Conservation (phyloP, 2,329 filamentous ascomycete genomes). For the Intubia oerlemansii region DNA sequence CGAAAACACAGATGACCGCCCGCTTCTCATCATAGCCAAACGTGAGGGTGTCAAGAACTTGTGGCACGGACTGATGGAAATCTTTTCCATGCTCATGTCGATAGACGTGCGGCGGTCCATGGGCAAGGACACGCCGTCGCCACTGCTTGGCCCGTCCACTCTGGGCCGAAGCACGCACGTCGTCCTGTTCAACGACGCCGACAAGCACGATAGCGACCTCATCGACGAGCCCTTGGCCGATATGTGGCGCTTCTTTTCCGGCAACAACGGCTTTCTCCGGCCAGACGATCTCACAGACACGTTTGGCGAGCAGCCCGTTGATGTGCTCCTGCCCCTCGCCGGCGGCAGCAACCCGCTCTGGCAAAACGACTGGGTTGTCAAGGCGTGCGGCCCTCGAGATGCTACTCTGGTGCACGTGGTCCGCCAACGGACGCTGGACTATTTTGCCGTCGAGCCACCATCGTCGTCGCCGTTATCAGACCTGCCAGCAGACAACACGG, state of each 20-base stretch:
- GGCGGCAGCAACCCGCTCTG: conserved; percentile 20
- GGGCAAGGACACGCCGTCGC: too few species aligned
- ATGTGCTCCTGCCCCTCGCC: conserved; percentile 18
- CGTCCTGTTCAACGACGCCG: conserved; percentile 14
- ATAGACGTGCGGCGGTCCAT: conserved; percentile 8
- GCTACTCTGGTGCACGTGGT: too few species aligned
- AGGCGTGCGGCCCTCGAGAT: too few species aligned
- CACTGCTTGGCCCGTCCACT: too few species aligned
- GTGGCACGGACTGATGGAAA: conserved; percentile 9
- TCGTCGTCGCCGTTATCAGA: neutral
- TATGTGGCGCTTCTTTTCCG: conserved; percentile 16
- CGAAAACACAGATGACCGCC: neutral
- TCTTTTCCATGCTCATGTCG: conserved; percentile 6
- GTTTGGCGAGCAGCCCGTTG: conserved; percentile 4
- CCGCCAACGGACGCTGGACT: too few species aligned
- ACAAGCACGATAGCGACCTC: too few species aligned
- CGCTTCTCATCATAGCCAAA: conserved; percentile 7
- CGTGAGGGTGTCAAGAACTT: conserved; percentile 6
- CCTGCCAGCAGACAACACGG: conserved; percentile 2
- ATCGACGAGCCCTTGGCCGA: conserved; percentile 15
- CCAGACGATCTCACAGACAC: too few species aligned
- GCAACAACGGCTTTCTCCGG: conserved; percentile 11
- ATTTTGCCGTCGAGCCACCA: too few species aligned
- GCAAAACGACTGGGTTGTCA: conserved; percentile 17
- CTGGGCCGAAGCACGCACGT: conserved; percentile 10